phyloP scores from a whole-genome alignment of 192 early-diverging fungal species.

The Phlyctochytrium planicorne region DNA sequence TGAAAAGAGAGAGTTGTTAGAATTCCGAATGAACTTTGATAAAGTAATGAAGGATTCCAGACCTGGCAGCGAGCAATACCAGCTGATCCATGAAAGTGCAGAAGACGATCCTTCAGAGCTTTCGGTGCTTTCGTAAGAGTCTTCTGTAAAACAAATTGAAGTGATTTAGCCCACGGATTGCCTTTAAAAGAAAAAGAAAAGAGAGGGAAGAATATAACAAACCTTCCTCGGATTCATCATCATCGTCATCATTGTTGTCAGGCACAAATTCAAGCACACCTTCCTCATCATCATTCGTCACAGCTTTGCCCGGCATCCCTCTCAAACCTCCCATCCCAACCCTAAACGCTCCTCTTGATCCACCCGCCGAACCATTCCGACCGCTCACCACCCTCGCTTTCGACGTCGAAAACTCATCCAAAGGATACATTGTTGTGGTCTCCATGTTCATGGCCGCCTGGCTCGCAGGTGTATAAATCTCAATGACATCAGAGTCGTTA shows the following conservation, averaged over 20 bases:
- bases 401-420: too few species aligned
- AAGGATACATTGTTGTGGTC: too few species aligned
- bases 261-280: background rate
- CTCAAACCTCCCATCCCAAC: background rate
- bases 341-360: background rate
- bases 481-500: too few species aligned
- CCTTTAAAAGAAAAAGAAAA: too few species aligned
- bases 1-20: background rate
- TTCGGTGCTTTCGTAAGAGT: conserved; percentile 17
- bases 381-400: background rate
- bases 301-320: background rate
- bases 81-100: conserved; percentile 55
- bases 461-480: too few species aligned
- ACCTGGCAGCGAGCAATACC: conserved; percentile 64
- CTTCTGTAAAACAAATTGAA: conserved; percentile 2
- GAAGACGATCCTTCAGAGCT: conserved; percentile 41
- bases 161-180: too few species aligned
- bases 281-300: background rate
- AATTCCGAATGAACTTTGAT: background rate
- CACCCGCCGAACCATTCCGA: background rate
- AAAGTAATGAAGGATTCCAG: background rate
- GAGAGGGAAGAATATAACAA: background rate
- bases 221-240: background rate
- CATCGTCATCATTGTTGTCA: background rate
- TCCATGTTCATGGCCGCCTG: too few species aligned